A percentile compares a stretch with the other conserved stretches of the same genome.
Evolutionary conservation across 2,329 filamentous ascomycete genomes (phyloP).

Genomic region (Aspergillus uvarum): DNA sequence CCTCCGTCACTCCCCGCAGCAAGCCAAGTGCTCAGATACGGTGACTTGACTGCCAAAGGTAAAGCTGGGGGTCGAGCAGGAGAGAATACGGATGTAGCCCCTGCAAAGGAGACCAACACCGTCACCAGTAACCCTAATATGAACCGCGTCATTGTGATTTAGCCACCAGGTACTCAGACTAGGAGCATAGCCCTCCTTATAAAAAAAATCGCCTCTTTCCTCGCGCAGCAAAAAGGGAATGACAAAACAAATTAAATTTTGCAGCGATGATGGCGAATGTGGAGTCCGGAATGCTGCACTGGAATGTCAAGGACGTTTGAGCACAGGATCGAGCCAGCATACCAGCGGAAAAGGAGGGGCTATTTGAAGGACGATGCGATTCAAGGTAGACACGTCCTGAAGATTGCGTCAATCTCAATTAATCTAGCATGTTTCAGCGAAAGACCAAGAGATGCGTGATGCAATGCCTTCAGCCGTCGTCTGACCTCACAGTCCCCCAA

Average conservation of each 20-base stretch:
- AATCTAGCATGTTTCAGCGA: slow-evolving; percentile 10
- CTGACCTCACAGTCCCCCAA: slow-evolving; percentile 21
- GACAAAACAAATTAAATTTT: slow-evolving; percentile 6
- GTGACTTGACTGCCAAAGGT: slow-evolving; percentile 71
- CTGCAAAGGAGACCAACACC: slow-evolving; percentile 24
- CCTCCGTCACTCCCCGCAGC: slow-evolving; percentile 60
- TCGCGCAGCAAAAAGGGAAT: slow-evolving; percentile 3
- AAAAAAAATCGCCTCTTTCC: slow-evolving; percentile 14
- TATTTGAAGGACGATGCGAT: slow-evolving; percentile 10
- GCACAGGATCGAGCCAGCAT: slow-evolving; percentile 25
- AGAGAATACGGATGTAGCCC: slow-evolving; percentile 55
- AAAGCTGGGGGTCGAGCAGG: slow-evolving; percentile 67
- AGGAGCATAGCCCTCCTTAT: slow-evolving; percentile 20
- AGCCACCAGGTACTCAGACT: slow-evolving; percentile 17
- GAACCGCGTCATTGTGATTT: slow-evolving; percentile 31
- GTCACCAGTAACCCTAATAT: slow-evolving; percentile 26
- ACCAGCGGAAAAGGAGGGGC: slow-evolving; percentile 13
- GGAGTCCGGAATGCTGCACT: slow-evolving; percentile 27
- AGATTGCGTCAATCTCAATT: slow-evolving; percentile 5
- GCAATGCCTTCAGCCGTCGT: slow-evolving; percentile 13
- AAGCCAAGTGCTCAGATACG: slow-evolving; percentile 72
- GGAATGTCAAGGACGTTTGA: slow-evolving; percentile 32
- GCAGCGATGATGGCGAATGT: slow-evolving; percentile 2
- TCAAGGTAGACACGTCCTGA: slow-evolving; percentile 1
- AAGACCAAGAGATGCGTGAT: slow-evolving; percentile 12